Base-by-base conservation (phyloP, 2,329 filamentous ascomycete species). In the Xenosphaeropsis pyriputrescens region DNA sequence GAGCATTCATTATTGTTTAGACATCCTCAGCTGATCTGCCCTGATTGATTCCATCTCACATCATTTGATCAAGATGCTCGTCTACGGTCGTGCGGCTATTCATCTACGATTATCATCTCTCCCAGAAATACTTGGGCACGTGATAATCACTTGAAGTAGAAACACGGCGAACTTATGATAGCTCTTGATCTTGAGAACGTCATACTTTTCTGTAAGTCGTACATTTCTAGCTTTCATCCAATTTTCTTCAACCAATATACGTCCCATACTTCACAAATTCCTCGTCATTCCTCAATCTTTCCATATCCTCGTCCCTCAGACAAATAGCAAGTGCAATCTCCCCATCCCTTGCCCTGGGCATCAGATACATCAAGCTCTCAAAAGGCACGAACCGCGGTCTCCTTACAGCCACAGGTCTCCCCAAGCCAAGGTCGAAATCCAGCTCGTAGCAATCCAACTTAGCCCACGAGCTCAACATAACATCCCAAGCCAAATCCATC, bases 381-480 rank as follows among this genome's bases (percentile, higher is more conserved):
- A 42, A 38, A 17, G 39, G 32, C 16, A 32, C 30, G 22, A 43
- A 43, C 7, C 18, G 18, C 11, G 41, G 43, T 15, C 43, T 32
- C 18, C 43, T 32, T 6, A 45, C 36, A 9, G 39, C 39, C 22
- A 36, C 39, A 14, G 43, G 33, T 14, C 32, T 34, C 6, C 41
- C 41, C 6, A 45, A 32, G 2, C 31, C 31, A 26, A 42, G 18
- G 17, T 26, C 31, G n/a, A 42, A 42, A 35, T 39, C 40, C 12
- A 42, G 18, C 7, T 42, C 37, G 33, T 41, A 41, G 26, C 22
- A 31, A 26, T 60, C 50, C 2, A 67, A 48, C 37, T 67, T 65
- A 1, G 61, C 59, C 70, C 69, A 75, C 1, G 68, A 74, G 40
- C 65, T 72, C 5, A 75, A 42, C 57, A 66, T 63, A 3, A 74